Percentiles rank a stretch among this genome's conserved stretches.
These are phyloP conservation scores for Dalbergia cultrata DNA, from an alignment of 306 rosid species.

Conservation along the genomic window DNA sequence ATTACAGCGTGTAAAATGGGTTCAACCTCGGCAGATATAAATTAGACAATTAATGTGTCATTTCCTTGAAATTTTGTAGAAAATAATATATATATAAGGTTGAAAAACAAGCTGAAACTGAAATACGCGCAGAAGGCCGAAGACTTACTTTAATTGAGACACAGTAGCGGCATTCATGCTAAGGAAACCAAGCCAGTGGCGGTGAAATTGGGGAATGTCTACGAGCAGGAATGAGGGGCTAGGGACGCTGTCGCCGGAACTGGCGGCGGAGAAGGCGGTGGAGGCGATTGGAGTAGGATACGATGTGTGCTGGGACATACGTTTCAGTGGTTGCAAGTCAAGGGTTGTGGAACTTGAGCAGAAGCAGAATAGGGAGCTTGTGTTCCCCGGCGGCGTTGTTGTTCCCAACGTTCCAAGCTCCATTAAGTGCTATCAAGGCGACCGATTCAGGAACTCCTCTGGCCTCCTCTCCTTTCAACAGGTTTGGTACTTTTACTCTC, in stretches of 20 bases:
- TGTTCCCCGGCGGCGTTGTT: constrained; percentile 62
- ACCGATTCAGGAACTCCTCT: constrained; percentile 66
- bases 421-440: constrained; percentile 76
- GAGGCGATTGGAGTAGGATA: constrained; percentile 67
- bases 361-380: constrained; percentile 55
- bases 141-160: too few relatives aligned
- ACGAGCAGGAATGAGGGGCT: constrained; percentile 8
- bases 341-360: constrained; percentile 54
- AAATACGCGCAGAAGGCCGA: too few relatives aligned
- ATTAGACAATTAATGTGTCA: too few relatives aligned
- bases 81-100: too few relatives aligned
- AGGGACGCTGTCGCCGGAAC: constrained; percentile 45
- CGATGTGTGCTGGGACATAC: constrained; percentile 60
- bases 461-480: constrained; percentile 66
- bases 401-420: constrained; percentile 58
- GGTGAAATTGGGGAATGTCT: background rate
- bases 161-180: too few relatives aligned
- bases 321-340: constrained; percentile 57
- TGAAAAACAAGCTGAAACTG: too few relatives aligned
- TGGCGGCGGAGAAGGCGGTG: constrained; percentile 68
- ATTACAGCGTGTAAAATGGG: too few relatives aligned
- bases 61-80: too few relatives aligned
- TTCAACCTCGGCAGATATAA: too few relatives aligned
- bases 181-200: too few relatives aligned
- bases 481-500: constrained; percentile 30